A percentile compares a stretch with the other conserved stretches of the same genome.
Evolutionary conservation across 176 grass and related monocot genomes (phyloP).

Genomic region (Hyparrhenia diplandra): DNA sequence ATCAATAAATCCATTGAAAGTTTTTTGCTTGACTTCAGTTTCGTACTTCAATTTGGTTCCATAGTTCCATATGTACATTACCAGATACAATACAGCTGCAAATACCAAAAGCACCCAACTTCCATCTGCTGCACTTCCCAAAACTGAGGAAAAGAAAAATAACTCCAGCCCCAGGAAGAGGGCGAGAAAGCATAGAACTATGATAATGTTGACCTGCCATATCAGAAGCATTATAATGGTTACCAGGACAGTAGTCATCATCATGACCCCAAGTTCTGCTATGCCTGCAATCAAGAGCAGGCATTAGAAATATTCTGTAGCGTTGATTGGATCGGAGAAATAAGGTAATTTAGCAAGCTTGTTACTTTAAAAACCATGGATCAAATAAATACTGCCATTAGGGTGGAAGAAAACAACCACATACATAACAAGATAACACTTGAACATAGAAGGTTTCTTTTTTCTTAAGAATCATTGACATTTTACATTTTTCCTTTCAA

Average conservation of each 20-base stretch:
- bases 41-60: slow-evolving; percentile 94
- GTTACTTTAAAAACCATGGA: background rate
- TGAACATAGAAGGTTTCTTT: background rate
- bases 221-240: slow-evolving; percentile 99
- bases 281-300: slow-evolving; percentile 55
- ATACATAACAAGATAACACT: background rate
- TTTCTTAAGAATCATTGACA: background rate
- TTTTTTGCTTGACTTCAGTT: slow-evolving; percentile 95
- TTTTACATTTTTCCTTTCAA: background rate
- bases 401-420: slow-evolving; percentile 21
- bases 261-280: slow-evolving; percentile 95
- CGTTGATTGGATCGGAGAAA: background rate
- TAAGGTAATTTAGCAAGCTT: background rate
- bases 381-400: background rate
- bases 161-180: slow-evolving; percentile 87
- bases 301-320: slow-evolving; percentile 35
- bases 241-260: slow-evolving; percentile 88
- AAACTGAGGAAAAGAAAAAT: slow-evolving; percentile 91
- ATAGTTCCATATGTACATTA: slow-evolving; percentile 98
- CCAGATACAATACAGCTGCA: slow-evolving; percentile 68
- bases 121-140: slow-evolving; percentile 74
- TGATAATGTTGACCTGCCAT: slow-evolving; percentile 95
- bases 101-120: slow-evolving; percentile 95
- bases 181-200: slow-evolving; percentile 70
- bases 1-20: slow-evolving; percentile 81